Evolutionary conservation across 2,329 filamentous ascomycete species (phyloP).

Genomic region (Sporothrix mexicana): DNA sequence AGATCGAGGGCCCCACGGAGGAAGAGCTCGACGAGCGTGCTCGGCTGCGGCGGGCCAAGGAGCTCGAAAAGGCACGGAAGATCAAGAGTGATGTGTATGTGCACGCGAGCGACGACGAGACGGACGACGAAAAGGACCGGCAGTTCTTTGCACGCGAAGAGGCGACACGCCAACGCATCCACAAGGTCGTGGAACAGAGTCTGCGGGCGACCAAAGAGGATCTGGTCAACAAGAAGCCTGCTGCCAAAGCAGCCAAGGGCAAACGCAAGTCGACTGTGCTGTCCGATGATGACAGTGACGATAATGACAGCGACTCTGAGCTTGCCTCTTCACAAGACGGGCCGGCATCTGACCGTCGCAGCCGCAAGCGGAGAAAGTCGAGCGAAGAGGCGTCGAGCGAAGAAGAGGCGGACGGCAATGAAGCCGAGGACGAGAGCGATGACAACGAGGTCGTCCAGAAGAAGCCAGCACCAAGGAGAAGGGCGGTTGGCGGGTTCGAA

Average conservation of each 20-base stretch:
- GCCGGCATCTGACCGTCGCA: background rate
- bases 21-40: conserved; percentile 69
- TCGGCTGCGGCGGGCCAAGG: conserved; percentile 66
- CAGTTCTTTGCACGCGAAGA: conserved; percentile 82
- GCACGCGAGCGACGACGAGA: conserved; percentile 84
- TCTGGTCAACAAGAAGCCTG: background rate
- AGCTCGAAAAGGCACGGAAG: conserved; percentile 76
- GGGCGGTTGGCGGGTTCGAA: conserved; percentile 40
- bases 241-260: conserved; percentile 23
- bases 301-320: conserved; percentile 25
- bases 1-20: conserved; percentile 54
- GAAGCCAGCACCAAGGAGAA: background rate
- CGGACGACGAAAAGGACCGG: conserved; percentile 72
- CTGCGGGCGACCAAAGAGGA: conserved; percentile 36
- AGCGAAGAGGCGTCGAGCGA: conserved; percentile 32
- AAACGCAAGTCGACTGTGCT: conserved; percentile 40
- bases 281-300: conserved; percentile 36
- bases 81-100: conserved; percentile 88
- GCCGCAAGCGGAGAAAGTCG: conserved; percentile 35
- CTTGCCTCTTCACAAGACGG: conserved; percentile 1
- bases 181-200: conserved; percentile 43
- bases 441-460: conserved; percentile 18
- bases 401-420: conserved; percentile 23
- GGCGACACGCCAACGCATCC: conserved; percentile 61
- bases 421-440: conserved; percentile 21